Percentiles rank a stretch among this genome's conserved stretches.
Conservation (phyloP, 2,329 filamentous ascomycete genomes). For the Aspergillus ruber region DNA sequence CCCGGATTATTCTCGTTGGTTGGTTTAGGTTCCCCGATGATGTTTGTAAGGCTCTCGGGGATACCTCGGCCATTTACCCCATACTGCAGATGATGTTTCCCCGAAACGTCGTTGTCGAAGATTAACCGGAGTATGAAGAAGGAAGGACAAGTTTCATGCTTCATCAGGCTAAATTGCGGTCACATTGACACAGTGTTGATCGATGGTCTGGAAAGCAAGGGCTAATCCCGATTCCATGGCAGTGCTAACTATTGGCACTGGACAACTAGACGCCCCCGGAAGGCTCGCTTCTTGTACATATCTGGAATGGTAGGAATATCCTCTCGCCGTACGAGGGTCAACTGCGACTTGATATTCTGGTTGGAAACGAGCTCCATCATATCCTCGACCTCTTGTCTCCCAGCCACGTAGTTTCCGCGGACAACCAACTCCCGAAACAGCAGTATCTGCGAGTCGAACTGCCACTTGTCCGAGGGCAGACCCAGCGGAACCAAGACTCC, state of each 20-base stretch:
- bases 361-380: slow-evolving; percentile 6
- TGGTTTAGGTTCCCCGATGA: not conserved
- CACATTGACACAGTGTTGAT: not conserved
- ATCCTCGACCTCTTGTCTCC: slow-evolving; percentile 1
- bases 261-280: slow-evolving; percentile 5
- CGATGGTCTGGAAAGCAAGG: not conserved
- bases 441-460: slow-evolving; percentile 4
- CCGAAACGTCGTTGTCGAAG: not conserved
- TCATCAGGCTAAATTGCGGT: not conserved
- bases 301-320: slow-evolving; percentile 3
- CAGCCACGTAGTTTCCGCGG: slow-evolving; percentile 3
- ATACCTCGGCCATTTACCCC: not conserved
- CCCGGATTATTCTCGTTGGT: not conserved
- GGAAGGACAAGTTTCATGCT: not conserved
- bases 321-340: slow-evolving; percentile 1
- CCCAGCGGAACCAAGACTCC: slow-evolving; percentile 6
- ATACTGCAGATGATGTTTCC: not conserved
- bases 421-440: slow-evolving; percentile 7
- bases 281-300: not conserved
- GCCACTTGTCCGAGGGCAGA: slow-evolving; percentile 3
- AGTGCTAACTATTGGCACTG: not conserved
- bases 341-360: slow-evolving; percentile 1
- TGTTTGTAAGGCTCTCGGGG: not conserved
- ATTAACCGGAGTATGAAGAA: not conserved
- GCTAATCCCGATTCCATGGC: not conserved